These are phyloP conservation scores for Ruellia speciosa DNA, from an alignment of 305 asterid species.

Conservation along the genomic window DNA sequence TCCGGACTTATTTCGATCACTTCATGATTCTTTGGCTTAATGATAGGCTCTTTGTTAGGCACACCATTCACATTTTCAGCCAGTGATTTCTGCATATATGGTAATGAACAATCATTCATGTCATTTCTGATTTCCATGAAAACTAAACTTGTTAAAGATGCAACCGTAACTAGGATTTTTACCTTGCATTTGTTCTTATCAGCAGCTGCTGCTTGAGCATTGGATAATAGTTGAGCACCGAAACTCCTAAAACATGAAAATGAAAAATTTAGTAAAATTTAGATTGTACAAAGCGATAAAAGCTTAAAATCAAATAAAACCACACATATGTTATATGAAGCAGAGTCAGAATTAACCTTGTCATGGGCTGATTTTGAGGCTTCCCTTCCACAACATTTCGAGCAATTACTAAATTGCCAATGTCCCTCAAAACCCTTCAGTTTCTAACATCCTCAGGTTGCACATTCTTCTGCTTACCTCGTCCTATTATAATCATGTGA, in stretches of 20 bases:
- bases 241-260: conserved; percentile 26
- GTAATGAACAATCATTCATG: background rate
- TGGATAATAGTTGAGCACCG: conserved; percentile 35
- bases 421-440: conserved; percentile 44
- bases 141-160: background rate
- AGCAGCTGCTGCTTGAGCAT: conserved; percentile 37
- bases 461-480: conserved; percentile 32
- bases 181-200: conserved; percentile 46
- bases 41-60: conserved; percentile 19
- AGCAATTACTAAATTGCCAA: conserved; percentile 42
- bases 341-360: conserved; percentile 28
- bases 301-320: too few species aligned
- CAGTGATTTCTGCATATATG: conserved; percentile 42
- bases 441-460: conserved; percentile 26
- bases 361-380: conserved; percentile 40
- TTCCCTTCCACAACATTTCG: conserved; percentile 39
- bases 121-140: background rate
- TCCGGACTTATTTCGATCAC: conserved; percentile 29
- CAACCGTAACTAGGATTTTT: background rate
- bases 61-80: conserved; percentile 27
- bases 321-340: too few species aligned
- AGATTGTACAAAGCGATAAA: too few species aligned
- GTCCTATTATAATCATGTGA: conserved; percentile 18
- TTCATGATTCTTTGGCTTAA: conserved; percentile 24
- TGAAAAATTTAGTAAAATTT: background rate